Percentiles rank a stretch among this genome's conserved stretches.
These are phyloP conservation scores for Moesziomyces globuligerus DNA, from an alignment of 1,284 basidiomycete species.

Conservation along the genomic window DNA sequence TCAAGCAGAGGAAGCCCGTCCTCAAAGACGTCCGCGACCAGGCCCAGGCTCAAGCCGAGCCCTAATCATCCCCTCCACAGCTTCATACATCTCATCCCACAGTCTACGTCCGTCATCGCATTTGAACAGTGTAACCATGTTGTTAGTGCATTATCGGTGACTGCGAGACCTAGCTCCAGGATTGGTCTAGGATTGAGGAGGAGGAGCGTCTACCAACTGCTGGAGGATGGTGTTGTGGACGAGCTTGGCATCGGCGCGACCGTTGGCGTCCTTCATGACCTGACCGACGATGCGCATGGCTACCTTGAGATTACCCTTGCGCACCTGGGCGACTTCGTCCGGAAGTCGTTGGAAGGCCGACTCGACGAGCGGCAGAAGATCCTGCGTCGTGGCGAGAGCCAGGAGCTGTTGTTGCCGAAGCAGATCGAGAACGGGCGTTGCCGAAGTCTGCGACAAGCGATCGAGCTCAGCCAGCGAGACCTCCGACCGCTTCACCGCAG, in stretches of 20 bases:
- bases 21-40: slow-evolving; percentile 61
- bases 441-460: slow-evolving; percentile 2
- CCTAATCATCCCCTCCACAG: background rate
- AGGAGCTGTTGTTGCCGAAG: slow-evolving; percentile 30
- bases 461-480: slow-evolving; percentile 13
- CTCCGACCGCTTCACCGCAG: too few relatives aligned
- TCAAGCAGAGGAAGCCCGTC: slow-evolving; percentile 59
- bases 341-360: slow-evolving; percentile 77
- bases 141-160: background rate
- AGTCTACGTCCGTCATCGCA: background rate
- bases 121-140: background rate
- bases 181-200: background rate
- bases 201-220: slow-evolving; percentile 15
- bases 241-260: slow-evolving; percentile 76
- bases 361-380: slow-evolving; percentile 71
- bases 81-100: slow-evolving; percentile 1
- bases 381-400: slow-evolving; percentile 29
- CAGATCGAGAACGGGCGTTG: slow-evolving; percentile 32
- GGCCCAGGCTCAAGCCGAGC: slow-evolving; percentile 6
- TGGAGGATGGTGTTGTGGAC: slow-evolving; percentile 39
- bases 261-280: slow-evolving; percentile 85
- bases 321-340: slow-evolving; percentile 76
- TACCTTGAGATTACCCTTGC: slow-evolving; percentile 80
- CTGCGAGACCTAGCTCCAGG: too few relatives aligned
- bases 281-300: slow-evolving; percentile 87